Conservation (phyloP, 805 yeast genomes). For the Scheffersomyces ergatensis region DNA sequence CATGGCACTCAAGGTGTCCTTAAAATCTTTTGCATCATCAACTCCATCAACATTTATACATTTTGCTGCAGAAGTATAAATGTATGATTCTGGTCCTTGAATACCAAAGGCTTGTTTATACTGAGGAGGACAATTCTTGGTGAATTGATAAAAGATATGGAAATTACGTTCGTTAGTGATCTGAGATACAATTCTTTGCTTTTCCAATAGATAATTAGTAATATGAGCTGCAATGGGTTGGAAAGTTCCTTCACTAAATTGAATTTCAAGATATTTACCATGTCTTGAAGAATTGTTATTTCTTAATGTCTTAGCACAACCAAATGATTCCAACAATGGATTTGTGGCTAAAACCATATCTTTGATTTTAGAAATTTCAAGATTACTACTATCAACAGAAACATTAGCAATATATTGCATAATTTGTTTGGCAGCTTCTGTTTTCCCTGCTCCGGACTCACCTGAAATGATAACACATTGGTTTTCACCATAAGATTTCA, state of each 20-base stretch:
- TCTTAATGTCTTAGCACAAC: conserved; percentile 89
- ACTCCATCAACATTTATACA: conserved; percentile 86
- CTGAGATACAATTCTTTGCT: conserved; percentile 96
- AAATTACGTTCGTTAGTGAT: conserved; percentile 90
- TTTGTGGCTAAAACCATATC: conserved; percentile 98
- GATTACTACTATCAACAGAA: conserved; percentile 63
- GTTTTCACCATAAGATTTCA: conserved; percentile 90
- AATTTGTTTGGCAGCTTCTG: conserved; percentile 96
- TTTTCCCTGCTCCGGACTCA: conserved; percentile 97
- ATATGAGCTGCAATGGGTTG: conserved; percentile 96
- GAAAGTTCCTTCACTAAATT: conserved; percentile 65
- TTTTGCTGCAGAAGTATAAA: conserved; percentile 82
- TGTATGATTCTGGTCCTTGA: conserved; percentile 89
- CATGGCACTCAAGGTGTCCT: conserved; percentile 86
- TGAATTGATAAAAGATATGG: conserved; percentile 94
- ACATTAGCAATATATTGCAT: conserved; percentile 96
- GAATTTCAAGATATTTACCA: conserved; percentile 90
- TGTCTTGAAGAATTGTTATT: conserved; percentile 89
- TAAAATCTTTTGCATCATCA: conserved; percentile 76
- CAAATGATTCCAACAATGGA: conserved; percentile 86
- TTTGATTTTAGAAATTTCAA: conserved; percentile 80
- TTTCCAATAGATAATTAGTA: conserved; percentile 90
- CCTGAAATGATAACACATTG: conserved; percentile 98
- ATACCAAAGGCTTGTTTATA: conserved; percentile 86
- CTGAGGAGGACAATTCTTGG: conserved; percentile 83